Evolutionary conservation across 139 green algal species (phyloP).

Genomic region (Chlorella sp.): DNA sequence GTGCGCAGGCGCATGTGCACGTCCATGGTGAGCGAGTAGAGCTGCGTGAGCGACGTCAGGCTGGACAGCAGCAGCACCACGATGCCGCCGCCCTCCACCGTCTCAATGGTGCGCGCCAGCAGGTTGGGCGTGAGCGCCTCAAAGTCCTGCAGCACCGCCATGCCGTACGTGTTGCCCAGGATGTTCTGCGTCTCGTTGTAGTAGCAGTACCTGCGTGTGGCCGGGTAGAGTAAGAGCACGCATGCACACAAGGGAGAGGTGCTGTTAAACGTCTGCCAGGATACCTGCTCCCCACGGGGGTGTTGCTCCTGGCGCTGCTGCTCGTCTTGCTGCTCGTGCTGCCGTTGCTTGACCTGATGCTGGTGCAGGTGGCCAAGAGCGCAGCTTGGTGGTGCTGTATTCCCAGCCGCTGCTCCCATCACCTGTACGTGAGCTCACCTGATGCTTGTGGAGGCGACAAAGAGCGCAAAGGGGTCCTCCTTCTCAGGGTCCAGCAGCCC

Average conservation of each 20-base stretch:
- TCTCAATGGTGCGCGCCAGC: slow-evolving; percentile 95
- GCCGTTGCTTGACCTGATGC: neutral
- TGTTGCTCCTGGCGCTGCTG: no score
- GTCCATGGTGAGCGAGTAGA: slow-evolving; percentile 98
- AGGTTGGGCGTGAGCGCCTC: slow-evolving; percentile 98
- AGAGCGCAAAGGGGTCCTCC: slow-evolving; percentile 97
- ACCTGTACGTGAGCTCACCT: no score
- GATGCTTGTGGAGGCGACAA: slow-evolving; percentile 94
- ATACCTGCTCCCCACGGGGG: no score
- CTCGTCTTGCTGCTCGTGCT: no score
- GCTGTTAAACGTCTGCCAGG: no score
- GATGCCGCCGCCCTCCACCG: slow-evolving; percentile 93
- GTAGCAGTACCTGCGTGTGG: slow-evolving; percentile 79
- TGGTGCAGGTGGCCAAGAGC: no score
- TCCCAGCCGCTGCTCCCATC: no score
- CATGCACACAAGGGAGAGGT: no score
- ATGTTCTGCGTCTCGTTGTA: slow-evolving; percentile 97
- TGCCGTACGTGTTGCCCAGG: slow-evolving; percentile 96
- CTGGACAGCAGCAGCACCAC: slow-evolving; percentile 88
- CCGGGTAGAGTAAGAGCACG: no score
- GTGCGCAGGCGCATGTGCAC: slow-evolving; percentile 88
- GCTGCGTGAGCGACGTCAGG: slow-evolving; percentile 80
- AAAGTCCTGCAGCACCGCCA: slow-evolving; percentile 99
- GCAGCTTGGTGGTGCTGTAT: no score
- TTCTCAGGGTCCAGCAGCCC: slow-evolving; percentile 91